Evolutionary conservation across 345 rosid genomes (phyloP).

Genomic region (Noccaea bulbosa): DNA sequence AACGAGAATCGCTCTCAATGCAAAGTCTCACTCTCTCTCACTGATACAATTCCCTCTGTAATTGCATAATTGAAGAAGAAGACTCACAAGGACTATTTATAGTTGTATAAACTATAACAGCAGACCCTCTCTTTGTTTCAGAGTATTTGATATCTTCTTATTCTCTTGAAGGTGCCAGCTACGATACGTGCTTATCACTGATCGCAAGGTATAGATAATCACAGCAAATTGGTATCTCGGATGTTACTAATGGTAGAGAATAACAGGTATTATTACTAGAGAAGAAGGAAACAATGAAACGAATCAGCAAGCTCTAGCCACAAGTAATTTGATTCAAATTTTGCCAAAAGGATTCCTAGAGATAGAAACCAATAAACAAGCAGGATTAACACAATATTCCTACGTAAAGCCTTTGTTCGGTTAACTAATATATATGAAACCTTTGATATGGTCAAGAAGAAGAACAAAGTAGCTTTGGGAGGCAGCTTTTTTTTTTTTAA

Average conservation of each 20-base stretch:
- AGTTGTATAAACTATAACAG: no score
- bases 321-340: background rate
- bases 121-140: no score
- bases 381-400: constrained; percentile 3
- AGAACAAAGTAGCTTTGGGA: no score
- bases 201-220: constrained; percentile 25
- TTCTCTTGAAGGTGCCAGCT: no score
- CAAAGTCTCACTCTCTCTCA: no score
- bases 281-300: background rate
- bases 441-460: no score
- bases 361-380: background rate
- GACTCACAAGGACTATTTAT: no score
- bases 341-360: constrained; percentile 44
- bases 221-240: constrained; percentile 2
- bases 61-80: no score
- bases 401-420: background rate
- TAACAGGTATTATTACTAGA: background rate
- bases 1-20: background rate
- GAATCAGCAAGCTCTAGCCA: background rate
- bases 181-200: background rate
- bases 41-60: no score
- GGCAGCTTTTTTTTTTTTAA: no score
- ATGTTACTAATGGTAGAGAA: background rate
- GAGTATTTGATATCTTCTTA: no score
- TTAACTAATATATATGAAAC: no score